Percentiles rank a stretch among this genome's conserved stretches.
Conservation (phyloP, 2,329 filamentous ascomycete genomes). For the Neoscytalidium dimidiatum region DNA sequence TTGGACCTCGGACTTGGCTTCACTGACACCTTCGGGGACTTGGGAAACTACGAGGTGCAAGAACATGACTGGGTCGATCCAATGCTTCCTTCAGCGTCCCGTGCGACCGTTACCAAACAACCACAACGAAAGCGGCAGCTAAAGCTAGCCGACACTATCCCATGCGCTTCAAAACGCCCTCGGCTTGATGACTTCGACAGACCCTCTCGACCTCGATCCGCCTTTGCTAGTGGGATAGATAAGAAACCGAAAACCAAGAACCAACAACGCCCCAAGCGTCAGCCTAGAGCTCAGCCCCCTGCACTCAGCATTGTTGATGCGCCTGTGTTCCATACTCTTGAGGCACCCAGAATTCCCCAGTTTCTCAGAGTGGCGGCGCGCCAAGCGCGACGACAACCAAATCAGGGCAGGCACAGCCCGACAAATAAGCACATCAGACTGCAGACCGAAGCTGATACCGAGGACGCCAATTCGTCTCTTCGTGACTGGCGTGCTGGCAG, state of each 20-base stretch:
- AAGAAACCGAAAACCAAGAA: neutral
- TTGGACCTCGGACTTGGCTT: conserved; percentile 13
- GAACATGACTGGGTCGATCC: conserved; percentile 49
- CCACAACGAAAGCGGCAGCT: conserved; percentile 34
- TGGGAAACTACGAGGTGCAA: conserved; percentile 38
- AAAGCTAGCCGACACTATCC: conserved; percentile 39
- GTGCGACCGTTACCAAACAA: conserved; percentile 27
- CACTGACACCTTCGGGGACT: neutral
- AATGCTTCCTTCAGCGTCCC: conserved; percentile 35
- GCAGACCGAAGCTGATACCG: conserved; percentile 54
- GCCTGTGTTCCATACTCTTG: neutral
- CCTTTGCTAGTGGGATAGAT: neutral
- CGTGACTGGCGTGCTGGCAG: conserved; percentile 54
- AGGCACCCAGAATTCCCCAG: conserved; percentile 40
- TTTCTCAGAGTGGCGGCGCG: conserved; percentile 60
- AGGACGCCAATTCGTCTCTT: conserved; percentile 54
- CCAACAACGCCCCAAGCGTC: neutral
- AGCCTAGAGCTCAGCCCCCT: conserved; percentile 27
- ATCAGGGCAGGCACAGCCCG: conserved; percentile 55
- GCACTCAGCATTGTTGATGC: conserved; percentile 56
- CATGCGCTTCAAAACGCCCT: conserved; percentile 19
- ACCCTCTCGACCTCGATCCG: neutral
- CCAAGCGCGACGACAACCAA: conserved; percentile 48
- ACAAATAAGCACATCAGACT: conserved; percentile 55
- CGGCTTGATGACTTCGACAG: conserved; percentile 10